Base-by-base conservation (phyloP, 2,329 filamentous ascomycete genomes). In the Aschersonia sp. region DNA sequence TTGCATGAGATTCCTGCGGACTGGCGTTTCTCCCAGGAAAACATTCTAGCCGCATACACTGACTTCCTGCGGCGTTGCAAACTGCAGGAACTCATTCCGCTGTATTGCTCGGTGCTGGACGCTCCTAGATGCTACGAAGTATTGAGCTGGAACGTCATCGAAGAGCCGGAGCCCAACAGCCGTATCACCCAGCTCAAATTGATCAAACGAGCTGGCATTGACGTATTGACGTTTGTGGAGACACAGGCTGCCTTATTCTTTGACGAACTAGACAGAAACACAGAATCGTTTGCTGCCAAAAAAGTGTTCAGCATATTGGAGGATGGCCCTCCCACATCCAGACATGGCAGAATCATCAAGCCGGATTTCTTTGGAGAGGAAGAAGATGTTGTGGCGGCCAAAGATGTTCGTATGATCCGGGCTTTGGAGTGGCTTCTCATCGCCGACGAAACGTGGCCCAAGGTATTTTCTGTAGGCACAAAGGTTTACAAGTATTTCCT, bases 391-490 rank as follows among this genome's bases (percentile, higher is more conserved):
- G 66, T 81, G 8, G 72, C 79, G 6, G 64, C 72, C 42, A 77
- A 83, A 50, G 82, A 90, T 52, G 77, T 83, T 55, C 64, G 73
- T 35, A 72, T 95, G 46, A 87, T 95, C 43, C 76, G 83, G 48
- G 81, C 84, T 39, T 67, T 95, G 50, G 85, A 94, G 58, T 97
- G 90, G 89, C 81, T 90, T 60, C 68, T 86, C 49, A 73, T 86
- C 48, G 75, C 90, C 7, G 77, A 84, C 45, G 82, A 77, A 10
- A 74, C 84, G 47, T 89, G 83, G 81, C 69, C 74, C 12, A 72
- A 82, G 49, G 80, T 86, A 29, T 86, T 90, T 56, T 65, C 69
- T 14, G 72, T 79, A 48, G 80, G 87, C 41, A 76, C 77, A 32
- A 74, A 79, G 55, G 75, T 89, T n/a, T 87, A 95, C 66, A 84